phyloP scores from a whole-genome alignment of 2,329 filamentous ascomycete species.

The Xylariales sp. region DNA sequence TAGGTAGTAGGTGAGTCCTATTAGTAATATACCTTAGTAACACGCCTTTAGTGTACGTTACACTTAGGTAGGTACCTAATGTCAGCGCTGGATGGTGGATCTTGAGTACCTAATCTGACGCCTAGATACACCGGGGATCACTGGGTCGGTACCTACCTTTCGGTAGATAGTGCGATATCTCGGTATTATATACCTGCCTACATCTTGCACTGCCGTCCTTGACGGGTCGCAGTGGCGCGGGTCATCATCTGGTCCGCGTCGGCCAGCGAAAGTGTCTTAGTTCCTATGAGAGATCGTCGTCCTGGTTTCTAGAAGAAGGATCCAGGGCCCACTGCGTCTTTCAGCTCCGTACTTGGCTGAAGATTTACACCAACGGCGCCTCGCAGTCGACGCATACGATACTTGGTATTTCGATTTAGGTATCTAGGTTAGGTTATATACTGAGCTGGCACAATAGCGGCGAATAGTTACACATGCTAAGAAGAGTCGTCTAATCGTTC shows the following conservation, averaged over 20 bases:
- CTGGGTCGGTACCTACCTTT: too few species aligned
- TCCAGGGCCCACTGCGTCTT: constrained; percentile 13
- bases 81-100: too few species aligned
- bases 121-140: too few species aligned
- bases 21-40: too few species aligned
- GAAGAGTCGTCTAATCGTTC: neutral
- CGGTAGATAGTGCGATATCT: too few species aligned
- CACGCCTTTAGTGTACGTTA: too few species aligned
- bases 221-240: neutral
- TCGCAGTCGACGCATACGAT: neutral
- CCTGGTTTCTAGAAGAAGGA: neutral
- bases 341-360: constrained; percentile 26
- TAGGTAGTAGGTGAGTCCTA: too few species aligned
- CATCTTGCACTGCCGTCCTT: too few species aligned
- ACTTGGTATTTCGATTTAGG: neutral
- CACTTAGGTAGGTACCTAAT: too few species aligned
- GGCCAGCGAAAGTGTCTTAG: constrained; percentile 18
- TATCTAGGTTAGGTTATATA: too few species aligned
- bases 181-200: too few species aligned
- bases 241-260: constrained; percentile 20
- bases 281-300: constrained; percentile 17
- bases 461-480: neutral
- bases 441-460: neutral
- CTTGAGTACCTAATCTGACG: too few species aligned
- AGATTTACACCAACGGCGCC: neutral